Conservation (phyloP, 768 basidiomycete species). For the Terana coerulea region DNA sequence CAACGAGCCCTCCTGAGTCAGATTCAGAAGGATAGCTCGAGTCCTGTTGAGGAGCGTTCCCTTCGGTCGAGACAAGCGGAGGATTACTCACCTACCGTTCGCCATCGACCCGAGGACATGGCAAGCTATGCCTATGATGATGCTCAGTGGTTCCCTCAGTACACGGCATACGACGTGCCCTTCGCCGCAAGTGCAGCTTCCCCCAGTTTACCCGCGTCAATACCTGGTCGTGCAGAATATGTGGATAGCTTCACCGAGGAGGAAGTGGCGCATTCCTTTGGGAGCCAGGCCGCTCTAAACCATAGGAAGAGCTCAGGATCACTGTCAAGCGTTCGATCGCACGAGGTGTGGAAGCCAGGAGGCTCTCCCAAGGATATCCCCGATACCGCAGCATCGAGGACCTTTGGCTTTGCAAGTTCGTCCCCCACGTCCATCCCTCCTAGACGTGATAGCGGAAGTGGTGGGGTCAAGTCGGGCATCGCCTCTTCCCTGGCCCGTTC, state of each 20-base stretch:
- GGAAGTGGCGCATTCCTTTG: conserved; percentile 4
- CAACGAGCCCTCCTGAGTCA: too few relatives aligned
- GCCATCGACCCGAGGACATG: background rate
- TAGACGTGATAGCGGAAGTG: background rate
- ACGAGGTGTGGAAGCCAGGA: background rate
- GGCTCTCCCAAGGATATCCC: conserved; percentile 8
- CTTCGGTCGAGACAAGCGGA: too few relatives aligned
- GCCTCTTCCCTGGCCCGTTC: background rate
- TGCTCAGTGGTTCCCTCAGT: background rate
- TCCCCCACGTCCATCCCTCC: conserved; percentile 16
- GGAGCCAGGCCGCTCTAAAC: conserved; percentile 21
- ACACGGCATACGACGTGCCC: background rate
- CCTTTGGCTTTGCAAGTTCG: conserved; percentile 8
- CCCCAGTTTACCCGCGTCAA: background rate
- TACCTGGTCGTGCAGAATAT: background rate
- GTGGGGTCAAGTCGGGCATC: background rate
- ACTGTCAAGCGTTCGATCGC: conserved; percentile 17
- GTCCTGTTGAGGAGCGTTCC: too few relatives aligned
- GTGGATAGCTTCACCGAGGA: background rate
- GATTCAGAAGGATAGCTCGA: too few relatives aligned
- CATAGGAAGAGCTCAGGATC: conserved; percentile 34
- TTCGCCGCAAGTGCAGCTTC: background rate
- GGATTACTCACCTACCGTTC: too few relatives aligned
- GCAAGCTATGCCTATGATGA: background rate
- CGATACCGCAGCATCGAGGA: conserved; percentile 4